phyloP scores from a whole-genome alignment of 192 early-diverging fungal species.

The Entrophospora sp. region DNA sequence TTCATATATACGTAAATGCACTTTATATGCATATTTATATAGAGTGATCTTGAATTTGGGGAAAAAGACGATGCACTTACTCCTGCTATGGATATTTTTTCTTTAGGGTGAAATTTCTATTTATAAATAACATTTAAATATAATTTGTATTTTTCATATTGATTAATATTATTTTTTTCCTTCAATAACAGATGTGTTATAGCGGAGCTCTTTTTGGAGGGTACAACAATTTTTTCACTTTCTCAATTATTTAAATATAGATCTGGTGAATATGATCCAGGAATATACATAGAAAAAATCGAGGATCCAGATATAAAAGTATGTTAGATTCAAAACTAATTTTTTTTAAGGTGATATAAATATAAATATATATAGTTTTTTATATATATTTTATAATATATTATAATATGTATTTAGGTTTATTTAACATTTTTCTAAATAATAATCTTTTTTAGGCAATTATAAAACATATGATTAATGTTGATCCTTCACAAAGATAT shows the following conservation, averaged over 20 bases:
- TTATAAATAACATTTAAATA: background rate
- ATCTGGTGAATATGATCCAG: slow-evolving; percentile 65
- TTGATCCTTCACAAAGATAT: slow-evolving; percentile 64
- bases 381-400: too few species aligned
- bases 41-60: slow-evolving; percentile 27
- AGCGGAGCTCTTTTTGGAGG: slow-evolving; percentile 91
- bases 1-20: background rate
- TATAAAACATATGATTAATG: slow-evolving; percentile 82
- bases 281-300: slow-evolving; percentile 67
- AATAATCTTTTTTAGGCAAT: slow-evolving; percentile 56
- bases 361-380: too few species aligned
- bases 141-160: background rate
- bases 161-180: background rate
- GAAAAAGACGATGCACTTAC: slow-evolving; percentile 42
- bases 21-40: background rate
- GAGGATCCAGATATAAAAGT: slow-evolving; percentile 70
- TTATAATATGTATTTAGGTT: too few species aligned
- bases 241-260: slow-evolving; percentile 88
- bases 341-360: too few species aligned
- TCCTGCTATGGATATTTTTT: slow-evolving; percentile 92
- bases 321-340: too few species aligned
- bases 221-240: slow-evolving; percentile 82
- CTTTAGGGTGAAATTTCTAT: slow-evolving; percentile 57
- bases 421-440: too few species aligned
- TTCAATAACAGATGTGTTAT: slow-evolving; percentile 54